Evolutionary conservation across 2,329 filamentous ascomycete genomes (phyloP).

Genomic region (Chalaropsis thielavioides): DNA sequence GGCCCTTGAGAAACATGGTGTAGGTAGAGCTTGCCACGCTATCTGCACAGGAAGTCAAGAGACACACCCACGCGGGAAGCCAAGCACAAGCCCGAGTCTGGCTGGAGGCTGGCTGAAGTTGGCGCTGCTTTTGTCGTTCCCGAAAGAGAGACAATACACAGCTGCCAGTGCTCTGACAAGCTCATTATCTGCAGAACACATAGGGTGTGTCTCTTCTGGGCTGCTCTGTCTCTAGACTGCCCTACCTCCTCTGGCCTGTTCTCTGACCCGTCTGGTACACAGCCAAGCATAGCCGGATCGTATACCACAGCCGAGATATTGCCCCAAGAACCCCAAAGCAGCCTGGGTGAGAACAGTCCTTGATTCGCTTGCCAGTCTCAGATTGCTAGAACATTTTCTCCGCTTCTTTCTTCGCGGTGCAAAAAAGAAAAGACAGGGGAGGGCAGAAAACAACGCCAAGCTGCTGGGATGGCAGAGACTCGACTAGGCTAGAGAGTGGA

Average conservation of each 20-base stretch:
- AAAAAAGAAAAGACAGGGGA: neutral
- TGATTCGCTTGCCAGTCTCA: neutral
- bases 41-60: too few species aligned
- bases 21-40: too few species aligned
- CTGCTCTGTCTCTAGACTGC: neutral
- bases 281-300: neutral
- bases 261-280: neutral
- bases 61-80: too few species aligned
- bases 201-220: neutral
- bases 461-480: neutral
- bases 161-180: neutral
- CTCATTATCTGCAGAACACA: neutral
- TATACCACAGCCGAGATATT: neutral
- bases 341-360: neutral
- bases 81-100: too few species aligned
- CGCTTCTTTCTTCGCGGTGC: neutral
- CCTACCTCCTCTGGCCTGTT: neutral
- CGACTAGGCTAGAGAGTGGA: neutral
- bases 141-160: neutral
- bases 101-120: too few species aligned
- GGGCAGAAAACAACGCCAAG: neutral
- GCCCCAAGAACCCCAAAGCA: neutral
- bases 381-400: neutral
- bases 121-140: too few species aligned
- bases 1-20: too few species aligned